Conservation (phyloP, 106 monocot genomes). For the Narthecium ossifragum region DNA sequence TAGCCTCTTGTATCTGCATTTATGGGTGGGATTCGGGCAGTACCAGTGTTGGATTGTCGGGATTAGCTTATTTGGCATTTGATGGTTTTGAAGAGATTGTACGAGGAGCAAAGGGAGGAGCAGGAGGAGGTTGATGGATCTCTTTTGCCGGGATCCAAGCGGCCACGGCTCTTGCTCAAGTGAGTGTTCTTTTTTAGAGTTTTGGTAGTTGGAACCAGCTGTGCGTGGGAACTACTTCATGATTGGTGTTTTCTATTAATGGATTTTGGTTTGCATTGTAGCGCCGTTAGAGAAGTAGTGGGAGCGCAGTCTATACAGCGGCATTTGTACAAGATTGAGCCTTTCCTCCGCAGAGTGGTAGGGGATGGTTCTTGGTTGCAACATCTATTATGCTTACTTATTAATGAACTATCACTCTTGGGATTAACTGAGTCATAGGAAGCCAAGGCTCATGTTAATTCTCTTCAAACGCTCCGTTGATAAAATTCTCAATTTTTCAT, state of each 20-base stretch:
- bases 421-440: no score
- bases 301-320: slow-evolving; percentile 42
- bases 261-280: slow-evolving; percentile 7
- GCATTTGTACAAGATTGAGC: slow-evolving; percentile 55
- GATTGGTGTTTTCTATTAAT: slow-evolving; percentile 1
- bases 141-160: slow-evolving; percentile 25
- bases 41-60: slow-evolving; percentile 5
- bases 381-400: no score
- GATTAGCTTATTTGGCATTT: not conserved
- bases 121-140: slow-evolving; percentile 19
- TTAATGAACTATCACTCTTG: no score
- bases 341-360: slow-evolving; percentile 69
- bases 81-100: slow-evolving; percentile 38
- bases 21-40: slow-evolving; percentile 2
- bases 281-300: slow-evolving; percentile 48
- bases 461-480: no score
- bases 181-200: slow-evolving; percentile 20
- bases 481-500: no score
- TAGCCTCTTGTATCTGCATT: slow-evolving; percentile 2
- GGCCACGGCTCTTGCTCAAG: slow-evolving; percentile 28
- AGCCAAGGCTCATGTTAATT: no score
- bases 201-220: not conserved
- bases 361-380: not conserved
- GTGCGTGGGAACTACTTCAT: not conserved
- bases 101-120: slow-evolving; percentile 21